Base-by-base conservation (phyloP, 192 early-diverging fungal species). In the Podila horticola region DNA sequence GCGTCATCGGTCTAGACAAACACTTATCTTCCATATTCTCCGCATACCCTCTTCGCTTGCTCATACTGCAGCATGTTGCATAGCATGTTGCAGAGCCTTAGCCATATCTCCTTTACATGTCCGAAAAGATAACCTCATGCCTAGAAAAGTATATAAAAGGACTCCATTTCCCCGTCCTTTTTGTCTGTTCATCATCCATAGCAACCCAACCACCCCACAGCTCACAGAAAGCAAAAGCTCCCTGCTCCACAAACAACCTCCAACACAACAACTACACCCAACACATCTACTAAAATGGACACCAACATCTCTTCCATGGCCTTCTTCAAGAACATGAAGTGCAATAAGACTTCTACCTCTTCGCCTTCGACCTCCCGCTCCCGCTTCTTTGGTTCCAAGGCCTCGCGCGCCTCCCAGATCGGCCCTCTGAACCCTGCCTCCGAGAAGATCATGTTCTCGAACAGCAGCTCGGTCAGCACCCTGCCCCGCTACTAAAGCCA, bases 321-420 rank as follows among this genome's bases (percentile, higher is more conserved):
- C 67, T 75, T 69, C 62, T 75, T 75, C 74, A 75, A 30, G 52
- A 75, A 75, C 74, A 75, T 75, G 74, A 75, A 75, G 67, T 75
- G 74, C 74, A 75, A 74, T 61, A 74, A 45, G 22, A 8, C 49
- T 2, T 15, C 74, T 7, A 12, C 63, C 4, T 24, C 72, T 20
- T 55, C 65, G 33, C 2, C 62, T 12, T 51, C 67, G 9, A 31
- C 50, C 36, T 26, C 62, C 19, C 22, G 31, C 13, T 26, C 58
- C 22, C 30, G 38, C 30, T 61, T 45, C 30, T 71, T 58, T 20
- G 22, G 24, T 7, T 29, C 61, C 57, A 75, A 75, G 67, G 30
- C 62, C 29, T 69, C 66, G 52, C 67, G 74, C 61, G 62, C 67
- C 61, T 52, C 74, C 55, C 67, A 69, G 62, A 15, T 75, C 41